phyloP scores from a whole-genome alignment of 257 asterid genomes.

The Ligustrum vulgare region DNA sequence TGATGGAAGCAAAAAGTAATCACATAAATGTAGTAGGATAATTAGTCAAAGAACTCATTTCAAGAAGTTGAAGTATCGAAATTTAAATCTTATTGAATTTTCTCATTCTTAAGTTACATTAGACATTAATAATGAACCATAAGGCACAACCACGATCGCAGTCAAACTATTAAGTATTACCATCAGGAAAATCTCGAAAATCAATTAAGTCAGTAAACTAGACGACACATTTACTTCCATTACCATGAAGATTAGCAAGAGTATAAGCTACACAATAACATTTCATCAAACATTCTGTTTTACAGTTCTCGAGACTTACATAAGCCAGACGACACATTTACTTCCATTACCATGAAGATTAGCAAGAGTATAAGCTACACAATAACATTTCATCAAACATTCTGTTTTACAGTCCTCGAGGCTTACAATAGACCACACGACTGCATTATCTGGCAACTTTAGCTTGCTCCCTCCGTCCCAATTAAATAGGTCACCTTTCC shows the following conservation, averaged over 20 bases:
- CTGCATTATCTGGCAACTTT: neutral
- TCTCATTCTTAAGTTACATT: too few relatives aligned
- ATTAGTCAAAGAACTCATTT: too few relatives aligned
- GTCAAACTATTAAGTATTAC: too few relatives aligned
- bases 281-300: neutral
- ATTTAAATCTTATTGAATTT: too few relatives aligned
- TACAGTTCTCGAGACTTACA: too few relatives aligned
- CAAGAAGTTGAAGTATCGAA: too few relatives aligned
- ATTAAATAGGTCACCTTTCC: too few relatives aligned
- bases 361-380: neutral
- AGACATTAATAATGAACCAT: too few relatives aligned
- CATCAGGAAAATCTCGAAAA: neutral
- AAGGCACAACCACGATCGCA: too few relatives aligned
- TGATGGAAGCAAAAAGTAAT: too few relatives aligned
- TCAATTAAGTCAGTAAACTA: neutral
- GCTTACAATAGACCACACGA: neutral
- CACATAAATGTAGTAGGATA: too few relatives aligned
- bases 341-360: neutral
- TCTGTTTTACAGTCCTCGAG: neutral
- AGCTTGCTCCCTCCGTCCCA: too few relatives aligned
- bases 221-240: neutral
- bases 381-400: neutral
- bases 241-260: neutral
- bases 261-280: neutral
- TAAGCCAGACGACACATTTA: neutral